A percentile compares a stretch with the other conserved stretches of the same genome.
phyloP scores from a whole-genome alignment of 2,329 filamentous ascomycete species.

The Sporothrix inflata region DNA sequence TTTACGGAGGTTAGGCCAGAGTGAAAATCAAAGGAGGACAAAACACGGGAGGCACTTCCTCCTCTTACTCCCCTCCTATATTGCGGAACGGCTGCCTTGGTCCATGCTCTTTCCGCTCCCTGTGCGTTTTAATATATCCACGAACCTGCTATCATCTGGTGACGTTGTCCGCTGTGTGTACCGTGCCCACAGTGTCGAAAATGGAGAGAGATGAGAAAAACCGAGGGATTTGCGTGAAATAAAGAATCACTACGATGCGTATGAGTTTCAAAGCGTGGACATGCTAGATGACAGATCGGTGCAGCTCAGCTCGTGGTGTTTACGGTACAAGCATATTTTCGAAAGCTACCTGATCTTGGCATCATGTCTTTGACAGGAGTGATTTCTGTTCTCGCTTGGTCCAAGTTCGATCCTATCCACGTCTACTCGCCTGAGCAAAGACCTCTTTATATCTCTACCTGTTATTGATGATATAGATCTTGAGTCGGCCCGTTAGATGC shows the following conservation, averaged over 20 bases:
- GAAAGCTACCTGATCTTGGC: not conserved
- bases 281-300: no score
- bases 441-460: not conserved
- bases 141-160: not conserved
- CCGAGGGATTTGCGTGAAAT: not conserved
- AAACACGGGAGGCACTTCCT: not conserved
- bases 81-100: conserved; percentile 8
- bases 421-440: not conserved
- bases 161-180: not conserved
- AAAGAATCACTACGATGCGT: not conserved
- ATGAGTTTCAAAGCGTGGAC: no score
- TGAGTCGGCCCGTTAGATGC: conserved; percentile 19
- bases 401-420: not conserved
- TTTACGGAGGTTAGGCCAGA: not conserved
- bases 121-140: conserved; percentile 1
- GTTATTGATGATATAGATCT: not conserved
- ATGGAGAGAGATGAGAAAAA: not conserved
- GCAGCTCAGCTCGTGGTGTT: not conserved
- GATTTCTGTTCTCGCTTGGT: not conserved
- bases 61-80: not conserved
- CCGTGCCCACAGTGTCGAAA: not conserved
- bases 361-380: not conserved
- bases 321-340: not conserved
- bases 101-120: conserved; percentile 3
- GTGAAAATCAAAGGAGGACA: not conserved